Conservation (phyloP, 2,329 filamentous ascomycete species). For the Phyllosticta ampelicida region DNA sequence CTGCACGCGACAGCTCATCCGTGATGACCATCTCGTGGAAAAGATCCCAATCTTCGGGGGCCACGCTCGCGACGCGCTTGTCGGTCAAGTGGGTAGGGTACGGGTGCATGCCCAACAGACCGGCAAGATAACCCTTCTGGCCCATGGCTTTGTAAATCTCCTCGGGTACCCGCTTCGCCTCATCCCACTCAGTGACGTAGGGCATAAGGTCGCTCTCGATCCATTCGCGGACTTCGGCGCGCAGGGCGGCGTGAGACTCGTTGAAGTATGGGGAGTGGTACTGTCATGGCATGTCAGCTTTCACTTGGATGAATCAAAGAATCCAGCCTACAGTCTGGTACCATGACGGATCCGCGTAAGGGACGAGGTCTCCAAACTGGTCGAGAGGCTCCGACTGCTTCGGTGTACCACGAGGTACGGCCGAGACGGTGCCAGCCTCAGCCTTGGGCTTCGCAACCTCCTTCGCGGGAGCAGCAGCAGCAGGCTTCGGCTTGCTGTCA, state of each 20-base stretch:
- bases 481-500: constrained; percentile 55
- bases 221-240: constrained; percentile 86
- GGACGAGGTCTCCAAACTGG: constrained; percentile 73
- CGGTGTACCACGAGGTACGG: constrained; percentile 25
- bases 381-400: constrained; percentile 57
- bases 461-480: constrained; percentile 23
- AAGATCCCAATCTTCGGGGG: constrained; percentile 86
- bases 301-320: not conserved
- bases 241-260: constrained; percentile 81
- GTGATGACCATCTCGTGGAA: constrained; percentile 97
- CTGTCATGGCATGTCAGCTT: constrained; percentile 32
- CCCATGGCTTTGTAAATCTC: constrained; percentile 95
- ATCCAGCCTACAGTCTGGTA: constrained; percentile 66
- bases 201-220: constrained; percentile 83
- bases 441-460: constrained; percentile 47
- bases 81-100: constrained; percentile 68
- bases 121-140: constrained; percentile 83
- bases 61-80: constrained; percentile 63
- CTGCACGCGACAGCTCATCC: constrained; percentile 82
- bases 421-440: constrained; percentile 44
- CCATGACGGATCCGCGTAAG: constrained; percentile 88
- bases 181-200: constrained; percentile 91
- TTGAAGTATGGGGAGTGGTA: constrained; percentile 97
- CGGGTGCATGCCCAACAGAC: constrained; percentile 64
- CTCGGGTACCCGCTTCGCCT: constrained; percentile 79